Percentiles rank a stretch among this genome's conserved stretches.
These are phyloP conservation scores for Sporothrix humicola DNA, from an alignment of 2,329 filamentous ascomycete species.

Conservation along the genomic window DNA sequence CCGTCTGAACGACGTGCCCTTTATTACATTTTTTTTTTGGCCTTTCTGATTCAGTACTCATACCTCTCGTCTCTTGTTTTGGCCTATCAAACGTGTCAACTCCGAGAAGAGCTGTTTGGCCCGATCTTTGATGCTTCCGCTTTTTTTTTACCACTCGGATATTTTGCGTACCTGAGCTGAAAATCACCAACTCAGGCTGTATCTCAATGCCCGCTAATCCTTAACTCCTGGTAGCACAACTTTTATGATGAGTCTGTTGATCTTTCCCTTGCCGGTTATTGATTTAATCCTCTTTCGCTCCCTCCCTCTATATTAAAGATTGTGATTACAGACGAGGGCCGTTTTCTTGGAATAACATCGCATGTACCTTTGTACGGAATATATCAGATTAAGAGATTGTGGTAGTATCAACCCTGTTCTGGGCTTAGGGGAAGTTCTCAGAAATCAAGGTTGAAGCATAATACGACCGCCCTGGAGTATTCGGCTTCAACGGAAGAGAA, in stretches of 20 bases:
- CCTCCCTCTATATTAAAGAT: neutral
- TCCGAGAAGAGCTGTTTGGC: constrained; percentile 15
- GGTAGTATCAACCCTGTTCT: no score
- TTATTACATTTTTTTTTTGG: neutral
- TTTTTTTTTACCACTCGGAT: neutral
- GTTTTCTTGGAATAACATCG: no score
- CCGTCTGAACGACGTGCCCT: no score
- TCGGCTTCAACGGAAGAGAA: no score
- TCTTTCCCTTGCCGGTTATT: neutral
- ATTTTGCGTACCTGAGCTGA: neutral
- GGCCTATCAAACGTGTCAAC: neutral
- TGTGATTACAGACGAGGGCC: no score
- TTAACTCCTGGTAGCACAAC: constrained; percentile 26
- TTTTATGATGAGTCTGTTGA: neutral
- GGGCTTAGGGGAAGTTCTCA: no score
- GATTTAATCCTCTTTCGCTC: neutral
- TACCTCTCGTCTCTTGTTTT: neutral
- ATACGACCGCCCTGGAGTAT: no score
- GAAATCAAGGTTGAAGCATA: no score
- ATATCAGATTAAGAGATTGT: no score
- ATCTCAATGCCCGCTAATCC: constrained; percentile 16
- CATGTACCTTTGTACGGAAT: no score
- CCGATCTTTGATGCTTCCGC: constrained; percentile 11
- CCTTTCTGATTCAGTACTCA: no score
- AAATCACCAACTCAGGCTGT: constrained; percentile 26